phyloP scores from a whole-genome alignment of 179 eudicot genomes.

The Nepenthes alata region DNA sequence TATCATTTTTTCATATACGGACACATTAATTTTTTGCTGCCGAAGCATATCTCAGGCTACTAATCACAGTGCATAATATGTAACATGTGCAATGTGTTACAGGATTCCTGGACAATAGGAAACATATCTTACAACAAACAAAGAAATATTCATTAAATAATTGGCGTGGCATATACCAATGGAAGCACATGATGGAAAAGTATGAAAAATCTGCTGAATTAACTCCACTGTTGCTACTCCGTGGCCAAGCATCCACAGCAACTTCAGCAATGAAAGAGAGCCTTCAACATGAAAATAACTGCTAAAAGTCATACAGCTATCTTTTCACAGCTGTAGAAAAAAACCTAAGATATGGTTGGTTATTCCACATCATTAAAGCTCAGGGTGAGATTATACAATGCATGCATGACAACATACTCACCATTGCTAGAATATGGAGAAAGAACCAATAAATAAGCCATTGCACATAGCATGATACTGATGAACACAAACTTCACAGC shows the following conservation, averaged over 20 bases:
- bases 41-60: no score
- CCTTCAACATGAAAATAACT: constrained; percentile 19
- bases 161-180: constrained; percentile 41
- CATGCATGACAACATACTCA: constrained; percentile 14
- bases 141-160: neutral
- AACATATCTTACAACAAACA: no score
- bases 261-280: constrained; percentile 19
- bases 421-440: constrained; percentile 24
- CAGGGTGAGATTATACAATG: neutral
- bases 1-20: neutral
- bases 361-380: neutral
- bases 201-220: constrained; percentile 57
- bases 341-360: neutral
- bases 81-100: no score
- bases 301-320: neutral
- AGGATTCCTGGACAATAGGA: no score
- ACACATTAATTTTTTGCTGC: neutral
- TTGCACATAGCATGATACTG: constrained; percentile 13
- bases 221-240: constrained; percentile 57
- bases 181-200: constrained; percentile 85
- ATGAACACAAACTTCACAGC: constrained; percentile 20
- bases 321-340: neutral
- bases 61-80: no score
- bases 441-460: constrained; percentile 12
- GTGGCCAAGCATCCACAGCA: constrained; percentile 51